Conservation (phyloP, 1,284 basidiomycete genomes). For the Neolentinus lepideus region DNA sequence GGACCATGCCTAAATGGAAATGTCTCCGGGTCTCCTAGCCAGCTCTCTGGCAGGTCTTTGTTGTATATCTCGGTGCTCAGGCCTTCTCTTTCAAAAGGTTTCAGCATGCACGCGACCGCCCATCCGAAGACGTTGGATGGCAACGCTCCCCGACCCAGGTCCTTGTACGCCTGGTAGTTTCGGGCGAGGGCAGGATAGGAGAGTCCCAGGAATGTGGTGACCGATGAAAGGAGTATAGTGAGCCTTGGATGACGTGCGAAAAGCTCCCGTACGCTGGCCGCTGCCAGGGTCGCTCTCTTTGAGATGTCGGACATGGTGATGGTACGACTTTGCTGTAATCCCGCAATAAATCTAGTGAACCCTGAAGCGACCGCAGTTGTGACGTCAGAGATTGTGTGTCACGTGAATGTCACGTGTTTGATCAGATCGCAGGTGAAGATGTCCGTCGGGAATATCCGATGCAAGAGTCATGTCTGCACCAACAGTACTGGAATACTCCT, state of each 20-base stretch:
- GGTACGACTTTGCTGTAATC: not conserved
- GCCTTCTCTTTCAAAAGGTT: constrained; percentile 16
- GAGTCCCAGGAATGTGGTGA: not conserved
- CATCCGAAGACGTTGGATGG: constrained; percentile 17
- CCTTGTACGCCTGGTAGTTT: constrained; percentile 15
- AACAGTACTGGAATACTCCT: constrained; percentile 53
- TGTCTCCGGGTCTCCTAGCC: constrained; percentile 9
- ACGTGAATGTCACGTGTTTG: not conserved
- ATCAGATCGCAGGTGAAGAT: not conserved
- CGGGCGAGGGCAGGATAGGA: not conserved
- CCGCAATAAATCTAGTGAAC: no score
- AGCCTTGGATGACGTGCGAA: not conserved
- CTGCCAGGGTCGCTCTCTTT: not conserved
- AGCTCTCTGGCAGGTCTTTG: constrained; percentile 12
- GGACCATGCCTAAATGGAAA: constrained; percentile 11
- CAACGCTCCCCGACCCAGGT: constrained; percentile 17
- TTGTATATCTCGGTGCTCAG: constrained; percentile 14
- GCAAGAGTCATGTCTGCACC: not conserved
- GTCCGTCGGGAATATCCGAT: not conserved
- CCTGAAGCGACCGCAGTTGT: no score
- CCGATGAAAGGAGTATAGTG: not conserved
- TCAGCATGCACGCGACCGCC: constrained; percentile 12
- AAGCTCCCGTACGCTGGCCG: not conserved
- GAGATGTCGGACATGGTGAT: not conserved
- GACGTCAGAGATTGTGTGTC: no score